Evolutionary conservation across 371 early-diverging fungal species (phyloP).

Genomic region (Syncephalastrum contaminatum): DNA sequence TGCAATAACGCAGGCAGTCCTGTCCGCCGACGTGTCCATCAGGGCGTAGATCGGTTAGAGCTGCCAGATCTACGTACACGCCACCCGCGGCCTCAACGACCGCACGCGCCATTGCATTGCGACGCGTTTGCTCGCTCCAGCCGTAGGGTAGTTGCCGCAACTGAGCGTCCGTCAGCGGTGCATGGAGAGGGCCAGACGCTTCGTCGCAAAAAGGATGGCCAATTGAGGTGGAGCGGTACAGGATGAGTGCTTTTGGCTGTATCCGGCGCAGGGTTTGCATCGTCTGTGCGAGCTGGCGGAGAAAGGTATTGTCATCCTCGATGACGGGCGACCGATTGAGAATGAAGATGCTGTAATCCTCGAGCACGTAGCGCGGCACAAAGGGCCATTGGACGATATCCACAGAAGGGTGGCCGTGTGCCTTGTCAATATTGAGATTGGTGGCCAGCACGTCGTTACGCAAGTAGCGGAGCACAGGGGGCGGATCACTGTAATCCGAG

Average conservation of each 20-base stretch:
- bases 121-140: slow-evolving; percentile 53
- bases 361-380: slow-evolving; percentile 36
- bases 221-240: slow-evolving; percentile 53
- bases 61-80: slow-evolving; percentile 54
- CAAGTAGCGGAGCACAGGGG: slow-evolving; percentile 36
- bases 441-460: slow-evolving; percentile 58
- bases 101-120: slow-evolving; percentile 56
- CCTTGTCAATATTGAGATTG: slow-evolving; percentile 28
- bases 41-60: slow-evolving; percentile 48
- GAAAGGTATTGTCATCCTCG: slow-evolving; percentile 46
- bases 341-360: slow-evolving; percentile 44
- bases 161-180: slow-evolving; percentile 30
- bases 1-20: slow-evolving; percentile 63
- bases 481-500: slow-evolving; percentile 17
- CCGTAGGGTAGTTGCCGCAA: slow-evolving; percentile 44
- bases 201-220: slow-evolving; percentile 52
- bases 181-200: slow-evolving; percentile 33
- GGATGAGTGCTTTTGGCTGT: slow-evolving; percentile 42
- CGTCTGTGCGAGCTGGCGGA: slow-evolving; percentile 41
- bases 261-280: slow-evolving; percentile 42
- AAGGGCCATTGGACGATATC: slow-evolving; percentile 52
- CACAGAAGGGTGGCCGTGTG: slow-evolving; percentile 34
- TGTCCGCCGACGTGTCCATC: slow-evolving; percentile 63
- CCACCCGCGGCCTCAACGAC: slow-evolving; percentile 62
- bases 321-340: slow-evolving; percentile 48